Percentiles rank a stretch among this genome's conserved stretches.
Evolutionary conservation across 495 filamentous ascomycete species (phyloP).

Genomic region (Penicillium ucsense): DNA sequence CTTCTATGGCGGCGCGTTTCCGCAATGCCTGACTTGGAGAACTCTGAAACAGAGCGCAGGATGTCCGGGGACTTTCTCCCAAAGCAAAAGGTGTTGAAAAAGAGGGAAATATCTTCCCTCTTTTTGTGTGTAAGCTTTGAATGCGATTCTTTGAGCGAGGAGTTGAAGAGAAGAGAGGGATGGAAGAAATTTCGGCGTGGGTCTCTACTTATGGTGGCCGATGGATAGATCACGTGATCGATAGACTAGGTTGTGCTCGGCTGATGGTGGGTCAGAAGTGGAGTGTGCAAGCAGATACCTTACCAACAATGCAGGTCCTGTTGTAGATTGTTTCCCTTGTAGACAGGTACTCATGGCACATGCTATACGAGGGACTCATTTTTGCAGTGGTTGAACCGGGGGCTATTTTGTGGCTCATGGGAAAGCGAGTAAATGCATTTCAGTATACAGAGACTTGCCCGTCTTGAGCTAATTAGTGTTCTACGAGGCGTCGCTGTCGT

Average conservation of each 20-base stretch:
- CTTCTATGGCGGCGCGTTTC: constrained; percentile 99
- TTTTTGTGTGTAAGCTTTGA: constrained; percentile 97
- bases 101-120: constrained; percentile 10
- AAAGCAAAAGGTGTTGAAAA: constrained; percentile 50
- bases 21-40: constrained; percentile 50
- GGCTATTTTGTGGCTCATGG: too few species aligned
- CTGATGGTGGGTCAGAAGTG: constrained; percentile 5
- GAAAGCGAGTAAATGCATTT: too few species aligned
- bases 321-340: not conserved
- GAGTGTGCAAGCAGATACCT: not conserved
- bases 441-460: too few species aligned
- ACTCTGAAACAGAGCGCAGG: constrained; percentile 39
- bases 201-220: constrained; percentile 17
- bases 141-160: constrained; percentile 99
- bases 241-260: constrained; percentile 11
- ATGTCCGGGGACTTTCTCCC: constrained; percentile 99
- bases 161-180: constrained; percentile 43
- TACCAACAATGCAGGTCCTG: too few species aligned
- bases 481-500: not conserved
- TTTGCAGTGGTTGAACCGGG: too few species aligned
- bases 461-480: not conserved
- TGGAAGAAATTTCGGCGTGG: constrained; percentile 7
- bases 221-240: constrained; percentile 11
- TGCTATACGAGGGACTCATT: too few species aligned
- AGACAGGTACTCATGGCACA: too few species aligned